Base-by-base conservation (phyloP, 192 early-diverging fungal species). In the Entomortierella parvispora region DNA sequence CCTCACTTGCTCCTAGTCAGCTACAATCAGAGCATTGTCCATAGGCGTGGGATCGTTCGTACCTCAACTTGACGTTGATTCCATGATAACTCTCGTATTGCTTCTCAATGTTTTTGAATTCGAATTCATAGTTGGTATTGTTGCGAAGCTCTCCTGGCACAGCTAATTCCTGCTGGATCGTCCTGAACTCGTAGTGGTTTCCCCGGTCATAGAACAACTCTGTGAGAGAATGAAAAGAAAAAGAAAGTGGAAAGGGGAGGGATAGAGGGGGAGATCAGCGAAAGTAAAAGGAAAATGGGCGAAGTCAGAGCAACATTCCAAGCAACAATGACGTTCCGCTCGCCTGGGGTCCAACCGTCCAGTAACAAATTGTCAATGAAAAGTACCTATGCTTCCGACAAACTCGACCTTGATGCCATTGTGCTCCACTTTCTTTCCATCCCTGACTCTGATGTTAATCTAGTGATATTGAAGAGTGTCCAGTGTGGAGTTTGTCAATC, bases 21-120 rank as follows among this genome's bases (percentile, higher is more conserved):
- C n/a, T n/a, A n/a, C n/a, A n/a, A n/a, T n/a, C n/a, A n/a, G n/a
- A 20, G 31, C 8, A 10, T 7, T 14, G 18, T 2, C 25, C 15
- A 32, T n/a, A 18, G 3, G 23, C 53, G 17, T 33, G 18, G 15
- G 32, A 5, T 20, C 34, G 12, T 18, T 23, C n/a, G 58, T 76
- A 90, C 84, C 94, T 86, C 70, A 99, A 86, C 81, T 98, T 97
- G 46, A 97, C 97, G 65, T 99, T 99, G 75, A 98, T 97, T 32
- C 98, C 98, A 79, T 92, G 92, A 72, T 99, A 99, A 76, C 93
- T 92, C 77, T 99, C 98, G 62, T 91, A 99, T 80, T 96, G 97
- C 83, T 99, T 99, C 79, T 99, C 97, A n/a, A 99, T 94, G 69
- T 96, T 96, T 71, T 98, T 98, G 76, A 99, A 99, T 80, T 97